phyloP scores from a whole-genome alignment of 306 rosid genomes.

The Fragaria vesca region DNA sequence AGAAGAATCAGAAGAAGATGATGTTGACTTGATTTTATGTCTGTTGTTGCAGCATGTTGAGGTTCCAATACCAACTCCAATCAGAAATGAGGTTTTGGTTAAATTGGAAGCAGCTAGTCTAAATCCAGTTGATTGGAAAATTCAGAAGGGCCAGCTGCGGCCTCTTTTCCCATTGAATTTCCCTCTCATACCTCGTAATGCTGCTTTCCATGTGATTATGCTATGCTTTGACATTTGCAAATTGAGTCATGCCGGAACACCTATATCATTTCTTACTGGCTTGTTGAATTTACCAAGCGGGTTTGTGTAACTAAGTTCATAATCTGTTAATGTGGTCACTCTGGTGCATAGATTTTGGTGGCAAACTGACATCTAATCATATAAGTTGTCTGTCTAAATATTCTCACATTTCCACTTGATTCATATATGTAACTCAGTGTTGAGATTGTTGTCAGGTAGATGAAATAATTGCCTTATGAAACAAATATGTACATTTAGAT shows the following conservation, averaged over 20 bases:
- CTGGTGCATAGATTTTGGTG: neutral
- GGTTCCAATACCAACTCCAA: slow-evolving; percentile 62
- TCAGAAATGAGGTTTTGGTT: slow-evolving; percentile 46
- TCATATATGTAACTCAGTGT: neutral
- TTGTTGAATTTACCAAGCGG: neutral
- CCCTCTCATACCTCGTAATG: slow-evolving; percentile 63
- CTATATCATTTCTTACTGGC: neutral
- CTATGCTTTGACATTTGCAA: neutral
- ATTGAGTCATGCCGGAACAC: slow-evolving; percentile 29
- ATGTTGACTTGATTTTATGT: neutral
- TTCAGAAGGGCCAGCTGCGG: slow-evolving; percentile 56
- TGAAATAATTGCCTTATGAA: neutral
- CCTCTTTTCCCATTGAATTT: slow-evolving; percentile 44
- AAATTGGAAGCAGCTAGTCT: slow-evolving; percentile 61
- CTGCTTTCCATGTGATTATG: slow-evolving; percentile 5
- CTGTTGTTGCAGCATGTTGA: slow-evolving; percentile 56
- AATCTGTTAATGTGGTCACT: neutral
- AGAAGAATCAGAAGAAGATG: neutral
- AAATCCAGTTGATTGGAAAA: slow-evolving; percentile 75
- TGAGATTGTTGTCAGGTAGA: neutral
- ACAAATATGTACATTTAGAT: neutral
- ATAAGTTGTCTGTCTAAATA: neutral
- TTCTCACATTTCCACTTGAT: neutral
- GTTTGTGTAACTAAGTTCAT: neutral
- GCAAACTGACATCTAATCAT: neutral